phyloP scores from a whole-genome alignment of 768 basidiomycete genomes.

The Russula dissimulans region DNA sequence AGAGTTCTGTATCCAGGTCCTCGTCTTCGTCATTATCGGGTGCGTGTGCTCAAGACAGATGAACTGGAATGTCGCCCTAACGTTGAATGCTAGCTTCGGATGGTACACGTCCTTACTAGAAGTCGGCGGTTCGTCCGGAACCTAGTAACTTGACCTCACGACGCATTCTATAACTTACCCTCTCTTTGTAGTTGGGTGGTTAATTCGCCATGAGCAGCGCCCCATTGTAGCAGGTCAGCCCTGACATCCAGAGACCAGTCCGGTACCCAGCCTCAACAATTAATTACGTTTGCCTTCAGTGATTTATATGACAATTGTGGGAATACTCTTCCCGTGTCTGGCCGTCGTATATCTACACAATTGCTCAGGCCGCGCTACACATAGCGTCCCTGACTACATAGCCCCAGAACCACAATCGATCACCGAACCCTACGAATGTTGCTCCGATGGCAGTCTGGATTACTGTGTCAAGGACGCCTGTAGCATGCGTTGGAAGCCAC shows the following conservation, averaged over 20 bases:
- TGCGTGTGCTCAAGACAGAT: not conserved
- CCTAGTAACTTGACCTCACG: not conserved
- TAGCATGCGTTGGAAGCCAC: constrained; percentile 19
- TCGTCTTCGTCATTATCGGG: constrained; percentile 16
- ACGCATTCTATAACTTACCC: not conserved
- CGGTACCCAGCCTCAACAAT: not conserved
- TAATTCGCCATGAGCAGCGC: constrained; percentile 4
- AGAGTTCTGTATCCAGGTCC: constrained; percentile 11
- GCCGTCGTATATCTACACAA: constrained; percentile 4
- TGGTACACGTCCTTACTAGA: constrained; percentile 17
- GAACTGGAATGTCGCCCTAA: not conserved
- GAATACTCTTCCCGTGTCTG: constrained; percentile 10
- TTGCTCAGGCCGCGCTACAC: constrained; percentile 16
- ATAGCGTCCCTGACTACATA: constrained; percentile 21
- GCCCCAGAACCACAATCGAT: constrained; percentile 23
- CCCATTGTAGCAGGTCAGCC: constrained; percentile 8
- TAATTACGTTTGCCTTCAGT: not conserved
- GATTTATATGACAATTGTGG: constrained; percentile 6
- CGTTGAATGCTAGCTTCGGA: constrained; percentile 3
- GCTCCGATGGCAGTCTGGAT: constrained; percentile 15
- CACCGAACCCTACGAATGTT: constrained; percentile 18
- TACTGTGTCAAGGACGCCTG: constrained; percentile 17
- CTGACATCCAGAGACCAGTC: not conserved
- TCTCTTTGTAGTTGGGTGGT: constrained; percentile 14
- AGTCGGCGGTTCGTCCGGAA: constrained; percentile 13